Percentiles rank a stretch among this genome's conserved stretches.
Evolutionary conservation across 176 grass and related monocot genomes (phyloP).

Genomic region (Paspalum notatum): DNA sequence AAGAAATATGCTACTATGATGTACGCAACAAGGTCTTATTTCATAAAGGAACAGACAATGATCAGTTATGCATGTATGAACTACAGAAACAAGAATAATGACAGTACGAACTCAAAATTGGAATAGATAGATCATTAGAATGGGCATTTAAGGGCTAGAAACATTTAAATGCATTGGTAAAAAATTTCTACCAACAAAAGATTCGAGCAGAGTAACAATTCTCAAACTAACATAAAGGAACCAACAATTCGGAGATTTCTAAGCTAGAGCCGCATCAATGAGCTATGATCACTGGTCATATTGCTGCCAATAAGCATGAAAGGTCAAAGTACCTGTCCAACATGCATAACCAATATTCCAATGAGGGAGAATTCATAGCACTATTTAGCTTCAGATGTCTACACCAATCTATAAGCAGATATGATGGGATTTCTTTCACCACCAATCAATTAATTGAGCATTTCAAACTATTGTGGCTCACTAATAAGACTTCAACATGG

Average conservation of each 20-base stretch:
- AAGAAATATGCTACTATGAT: neutral
- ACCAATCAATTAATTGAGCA: neutral
- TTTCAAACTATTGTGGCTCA: neutral
- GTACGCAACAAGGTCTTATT: neutral
- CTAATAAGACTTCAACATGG: slow-evolving; percentile 6
- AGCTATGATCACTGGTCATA: neutral
- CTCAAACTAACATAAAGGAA: slow-evolving; percentile 2
- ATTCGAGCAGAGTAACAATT: neutral
- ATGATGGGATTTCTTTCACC: neutral
- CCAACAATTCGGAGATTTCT: neutral
- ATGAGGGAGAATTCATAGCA: neutral
- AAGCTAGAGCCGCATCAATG: neutral
- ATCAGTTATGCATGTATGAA: slow-evolving; percentile 7
- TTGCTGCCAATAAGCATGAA: neutral
- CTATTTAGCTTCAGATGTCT: slow-evolving; percentile 5
- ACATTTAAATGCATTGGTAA: slow-evolving; percentile 15
- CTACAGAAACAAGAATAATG: neutral
- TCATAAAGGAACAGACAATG: slow-evolving; percentile 9
- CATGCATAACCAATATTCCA: neutral
- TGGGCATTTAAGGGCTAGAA: neutral
- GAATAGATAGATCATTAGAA: neutral
- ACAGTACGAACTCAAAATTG: neutral
- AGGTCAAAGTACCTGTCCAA: neutral
- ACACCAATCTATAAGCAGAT: slow-evolving; percentile 13
- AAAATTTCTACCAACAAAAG: slow-evolving; percentile 11